Evolutionary conservation across 2,329 filamentous ascomycete genomes (phyloP).

Genomic region (Fusarium goolgardi): DNA sequence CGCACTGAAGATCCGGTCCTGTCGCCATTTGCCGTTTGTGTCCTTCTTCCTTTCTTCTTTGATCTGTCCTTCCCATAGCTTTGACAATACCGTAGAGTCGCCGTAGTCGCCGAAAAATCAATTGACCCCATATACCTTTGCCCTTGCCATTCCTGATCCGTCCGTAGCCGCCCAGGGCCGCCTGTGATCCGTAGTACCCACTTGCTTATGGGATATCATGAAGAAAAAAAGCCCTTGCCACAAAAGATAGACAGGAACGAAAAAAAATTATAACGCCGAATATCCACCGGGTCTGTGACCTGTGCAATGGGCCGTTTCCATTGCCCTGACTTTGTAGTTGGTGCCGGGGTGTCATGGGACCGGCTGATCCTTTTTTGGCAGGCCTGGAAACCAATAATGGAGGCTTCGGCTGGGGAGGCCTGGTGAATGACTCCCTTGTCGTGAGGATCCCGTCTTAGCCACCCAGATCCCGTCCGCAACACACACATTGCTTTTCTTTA

Average conservation of each 20-base stretch:
- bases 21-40: constrained; percentile 41
- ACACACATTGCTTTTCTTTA: constrained; percentile 44
- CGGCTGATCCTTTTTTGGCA: constrained; percentile 27
- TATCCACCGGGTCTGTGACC: constrained; percentile 35
- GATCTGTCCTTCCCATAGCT: constrained; percentile 18
- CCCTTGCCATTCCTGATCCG: constrained; percentile 35
- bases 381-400: constrained; percentile 27
- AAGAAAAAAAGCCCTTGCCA: constrained; percentile 38
- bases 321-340: constrained; percentile 27
- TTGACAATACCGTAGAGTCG: constrained; percentile 35
- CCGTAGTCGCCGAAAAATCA: constrained; percentile 37
- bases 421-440: constrained; percentile 15
- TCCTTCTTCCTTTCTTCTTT: constrained; percentile 24
- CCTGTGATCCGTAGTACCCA: constrained; percentile 41
- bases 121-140: constrained; percentile 33
- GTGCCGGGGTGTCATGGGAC: constrained; percentile 35
- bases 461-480: constrained; percentile 23
- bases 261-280: constrained; percentile 43
- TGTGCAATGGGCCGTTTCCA: constrained; percentile 26
- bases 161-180: constrained; percentile 40
- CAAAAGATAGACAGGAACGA: constrained; percentile 38
- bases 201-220: constrained; percentile 47
- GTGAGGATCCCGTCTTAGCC: constrained; percentile 11
- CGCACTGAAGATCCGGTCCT: constrained; percentile 39
- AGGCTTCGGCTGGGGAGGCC: constrained; percentile 6